Percentiles rank a stretch among this genome's conserved stretches.
Conservation (phyloP, 1,284 basidiomycete species). For the Sporisorium scitamineum region DNA sequence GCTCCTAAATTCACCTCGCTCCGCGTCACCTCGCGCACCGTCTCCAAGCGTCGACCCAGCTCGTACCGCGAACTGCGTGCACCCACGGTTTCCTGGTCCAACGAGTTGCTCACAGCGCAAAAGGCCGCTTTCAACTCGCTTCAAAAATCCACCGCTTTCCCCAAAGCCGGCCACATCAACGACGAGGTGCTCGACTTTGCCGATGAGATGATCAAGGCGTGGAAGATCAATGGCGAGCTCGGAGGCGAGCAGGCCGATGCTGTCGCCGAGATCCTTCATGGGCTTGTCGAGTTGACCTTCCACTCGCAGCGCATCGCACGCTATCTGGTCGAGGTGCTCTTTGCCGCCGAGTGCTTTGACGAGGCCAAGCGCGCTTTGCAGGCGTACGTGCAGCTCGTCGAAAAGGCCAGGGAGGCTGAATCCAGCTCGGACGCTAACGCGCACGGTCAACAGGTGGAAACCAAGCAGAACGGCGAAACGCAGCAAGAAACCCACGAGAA, state of each 20-base stretch:
- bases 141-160: constrained; percentile 77
- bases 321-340: constrained; percentile 59
- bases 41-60: constrained; percentile 59
- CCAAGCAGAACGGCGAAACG: constrained; percentile 19
- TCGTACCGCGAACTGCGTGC: constrained; percentile 40
- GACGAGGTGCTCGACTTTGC: constrained; percentile 83
- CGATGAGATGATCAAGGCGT: constrained; percentile 82
- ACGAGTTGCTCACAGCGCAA: constrained; percentile 58
- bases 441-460: constrained; percentile 13
- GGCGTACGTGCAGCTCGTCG: constrained; percentile 63
- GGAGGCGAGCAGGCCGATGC: constrained; percentile 65
- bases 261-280: constrained; percentile 63
- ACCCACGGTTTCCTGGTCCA: constrained; percentile 58
- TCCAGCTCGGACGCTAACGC: constrained; percentile 21
- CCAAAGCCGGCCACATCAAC: constrained; percentile 85
- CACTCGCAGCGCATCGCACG: constrained; percentile 64
- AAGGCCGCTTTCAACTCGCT: constrained; percentile 50
- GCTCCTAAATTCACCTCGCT: constrained; percentile 31
- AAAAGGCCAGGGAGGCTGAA: constrained; percentile 62
- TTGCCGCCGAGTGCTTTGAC: constrained; percentile 62
- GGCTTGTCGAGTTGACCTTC: constrained; percentile 61
- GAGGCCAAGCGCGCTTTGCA: constrained; percentile 60
- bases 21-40: constrained; percentile 54
- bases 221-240: constrained; percentile 74
- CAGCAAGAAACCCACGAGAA: constrained; percentile 5